Evolutionary conservation across 805 yeast genomes (phyloP).

Genomic region (Spathaspora boniae): DNA sequence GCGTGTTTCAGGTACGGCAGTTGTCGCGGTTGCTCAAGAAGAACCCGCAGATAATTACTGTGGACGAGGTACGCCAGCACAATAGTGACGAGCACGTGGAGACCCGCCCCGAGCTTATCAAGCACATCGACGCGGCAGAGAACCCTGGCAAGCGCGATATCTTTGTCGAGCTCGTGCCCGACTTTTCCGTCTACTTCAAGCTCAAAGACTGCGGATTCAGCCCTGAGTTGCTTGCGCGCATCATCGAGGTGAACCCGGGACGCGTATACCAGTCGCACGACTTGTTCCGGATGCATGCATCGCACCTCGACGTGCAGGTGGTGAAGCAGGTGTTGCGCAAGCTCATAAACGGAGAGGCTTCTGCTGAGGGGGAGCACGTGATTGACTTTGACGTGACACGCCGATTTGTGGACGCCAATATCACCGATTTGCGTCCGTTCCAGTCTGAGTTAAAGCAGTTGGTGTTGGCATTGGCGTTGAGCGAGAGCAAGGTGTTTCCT

Average conservation of each 20-base stretch:
- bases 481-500: no score
- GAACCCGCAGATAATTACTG: no score
- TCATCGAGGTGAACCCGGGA: slow-evolving; percentile 49
- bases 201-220: slow-evolving; percentile 15
- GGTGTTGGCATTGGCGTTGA: no score
- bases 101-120: no score
- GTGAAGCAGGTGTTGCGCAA: slow-evolving; percentile 4
- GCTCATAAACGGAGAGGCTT: slow-evolving; percentile 9
- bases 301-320: slow-evolving; percentile 6
- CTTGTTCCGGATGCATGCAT: slow-evolving; percentile 20
- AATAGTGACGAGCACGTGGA: no score
- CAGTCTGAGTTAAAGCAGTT: background rate
- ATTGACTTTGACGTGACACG: slow-evolving; percentile 2
- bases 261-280: slow-evolving; percentile 51
- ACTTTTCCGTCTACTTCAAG: slow-evolving; percentile 27
- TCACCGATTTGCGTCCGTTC: background rate
- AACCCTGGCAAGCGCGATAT: no score
- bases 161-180: slow-evolving; percentile 18
- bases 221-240: slow-evolving; percentile 13
- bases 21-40: no score
- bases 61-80: no score
- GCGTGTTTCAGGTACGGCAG: no score
- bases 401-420: background rate
- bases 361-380: slow-evolving; percentile 8
- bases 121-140: no score